Evolutionary conservation across 495 filamentous ascomycete genomes (phyloP), one percentile per base, ranked within the genome.

Genomic region (Trichocladium antarcticum): DNA sequence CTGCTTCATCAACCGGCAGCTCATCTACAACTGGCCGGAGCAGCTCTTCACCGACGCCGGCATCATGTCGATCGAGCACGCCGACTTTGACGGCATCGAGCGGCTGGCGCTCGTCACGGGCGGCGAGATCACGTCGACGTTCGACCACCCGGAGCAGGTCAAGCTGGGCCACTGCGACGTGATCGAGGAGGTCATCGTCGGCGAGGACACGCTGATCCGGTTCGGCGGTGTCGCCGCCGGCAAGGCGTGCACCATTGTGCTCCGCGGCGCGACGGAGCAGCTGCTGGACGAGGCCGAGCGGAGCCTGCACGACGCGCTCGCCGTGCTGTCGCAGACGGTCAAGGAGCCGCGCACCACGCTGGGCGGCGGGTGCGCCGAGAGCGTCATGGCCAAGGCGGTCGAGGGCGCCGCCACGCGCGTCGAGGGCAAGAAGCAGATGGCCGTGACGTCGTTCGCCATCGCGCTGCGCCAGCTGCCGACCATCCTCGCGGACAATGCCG

Each of bases 11-110:
- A 98, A 98, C 75, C 77, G 92, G 52, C 92, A 98, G 63, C 78
- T 98, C 38, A 98, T 98, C 70, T 98, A 98, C 77, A 98, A 98
- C 77, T 97, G 92, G 90, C 92, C 92, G 29, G 92, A 98, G 66
- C 93, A 97, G 69, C 83, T 98, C 42, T 98, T 98, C 65, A 85
- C 90, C 20, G 92, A 98, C 64, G 90, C 89, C 9, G 93, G 92
- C 43, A 97, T 98, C 68, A 81, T 93, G 72, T 95, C 89, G 14
- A 98, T 98, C 58, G 92, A 98, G 74, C 92, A 98, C 64, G 92
- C 92, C 51, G 92, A 98, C 67, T 98, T 98, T 56, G 92, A 98
- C 65, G 92, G 92, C 50, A 89, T 98, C 53, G 92, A 98, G 74
- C 79, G 92, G 28, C 68, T 98, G 53, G 90, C 92, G 11, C 74